Base-by-base conservation (phyloP, 1,284 basidiomycete species). In the Tetrapyrgos nigripes region DNA sequence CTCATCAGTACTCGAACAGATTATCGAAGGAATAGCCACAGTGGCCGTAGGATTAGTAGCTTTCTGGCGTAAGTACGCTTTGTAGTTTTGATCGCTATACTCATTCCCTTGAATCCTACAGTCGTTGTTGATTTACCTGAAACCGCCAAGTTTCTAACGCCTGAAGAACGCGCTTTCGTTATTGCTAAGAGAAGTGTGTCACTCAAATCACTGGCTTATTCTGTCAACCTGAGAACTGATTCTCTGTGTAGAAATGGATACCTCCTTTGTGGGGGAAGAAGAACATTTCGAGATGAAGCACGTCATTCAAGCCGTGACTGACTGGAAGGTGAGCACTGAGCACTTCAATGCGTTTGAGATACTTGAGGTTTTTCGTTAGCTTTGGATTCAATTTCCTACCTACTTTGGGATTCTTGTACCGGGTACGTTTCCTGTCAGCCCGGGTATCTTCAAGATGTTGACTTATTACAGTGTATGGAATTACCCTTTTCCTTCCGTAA, bases 251-350 rank as follows among this genome's bases (percentile, higher is more conserved):
- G 85, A 86, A 67, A 86, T 84, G 56, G 86, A 88, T 65, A 85
- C 84, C 61, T 87, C 85, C 0, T 80, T 79, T 2, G 86, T 87
- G 0, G 87, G 85, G 1, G 88, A 90, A 65, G 86, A 86, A 58
- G 86, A 89, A 57, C 74, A 77, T 43, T 87, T 88, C 62, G 76
- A 79, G 17, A 60, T 76, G 55, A 73, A 81, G 2, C 85, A 89
- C 64, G 64, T 90, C 28, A 70, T 75, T 68, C 75, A 80, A 19
- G 85, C 85, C 0, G 64, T 89, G 26, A 66, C 64, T 1, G 88
- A 89, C 65, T 91, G 89, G 89, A 88, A 91, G 73, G 76, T 85
- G 49, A 59, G 64, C n/a, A n/a, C n/a, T n/a, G n/a, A n/a, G n/a
- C n/a, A n/a, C n/a, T n/a, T n/a, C n/a, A n/a, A n/a, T n/a, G n/a